A percentile compares a stretch with the other conserved stretches of the same genome.
Evolutionary conservation across 139 green algal species (phyloP).

Genomic region (Bryopsis sp.): DNA sequence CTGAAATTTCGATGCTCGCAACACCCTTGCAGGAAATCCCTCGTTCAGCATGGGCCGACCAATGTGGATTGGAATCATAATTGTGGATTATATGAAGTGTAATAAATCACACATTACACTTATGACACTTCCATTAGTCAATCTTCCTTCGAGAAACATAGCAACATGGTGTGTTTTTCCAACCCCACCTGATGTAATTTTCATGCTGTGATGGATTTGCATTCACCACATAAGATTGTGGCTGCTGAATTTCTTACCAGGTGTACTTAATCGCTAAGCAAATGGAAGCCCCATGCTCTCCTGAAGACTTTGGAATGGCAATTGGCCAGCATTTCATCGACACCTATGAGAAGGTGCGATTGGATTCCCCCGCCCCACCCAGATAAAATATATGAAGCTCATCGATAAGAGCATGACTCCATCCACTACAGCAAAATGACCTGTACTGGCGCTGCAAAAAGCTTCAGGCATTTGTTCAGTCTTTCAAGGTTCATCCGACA

Average conservation of each 20-base stretch:
- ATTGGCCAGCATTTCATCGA: conserved; percentile 79
- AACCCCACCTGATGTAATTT: not conserved
- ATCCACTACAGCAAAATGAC: not conserved
- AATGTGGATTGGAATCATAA: not conserved
- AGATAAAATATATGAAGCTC: too few relatives aligned
- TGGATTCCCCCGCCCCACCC: too few relatives aligned
- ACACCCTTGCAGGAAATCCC: not conserved
- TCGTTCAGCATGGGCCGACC: not conserved
- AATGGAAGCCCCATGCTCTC: conserved; percentile 40
- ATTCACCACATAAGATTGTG: too few relatives aligned
- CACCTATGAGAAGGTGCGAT: conserved; percentile 47
- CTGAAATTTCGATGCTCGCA: not conserved
- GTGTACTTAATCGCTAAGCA: conserved; percentile 78
- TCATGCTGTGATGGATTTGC: not conserved
- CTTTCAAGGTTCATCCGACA: not conserved
- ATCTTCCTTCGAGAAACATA: not conserved
- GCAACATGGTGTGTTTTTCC: not conserved
- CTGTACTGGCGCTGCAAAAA: not conserved
- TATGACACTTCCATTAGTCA: not conserved
- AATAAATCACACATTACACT: not conserved
- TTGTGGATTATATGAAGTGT: not conserved
- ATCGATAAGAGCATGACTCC: not conserved
- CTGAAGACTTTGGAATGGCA: conserved; percentile 79
- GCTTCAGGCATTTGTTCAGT: not conserved
- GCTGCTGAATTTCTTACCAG: too few relatives aligned